Evolutionary conservation across 768 basidiomycete genomes (phyloP), one percentile per base, ranked within the genome.

Genomic region (Coprinopsis strossmayeri): DNA sequence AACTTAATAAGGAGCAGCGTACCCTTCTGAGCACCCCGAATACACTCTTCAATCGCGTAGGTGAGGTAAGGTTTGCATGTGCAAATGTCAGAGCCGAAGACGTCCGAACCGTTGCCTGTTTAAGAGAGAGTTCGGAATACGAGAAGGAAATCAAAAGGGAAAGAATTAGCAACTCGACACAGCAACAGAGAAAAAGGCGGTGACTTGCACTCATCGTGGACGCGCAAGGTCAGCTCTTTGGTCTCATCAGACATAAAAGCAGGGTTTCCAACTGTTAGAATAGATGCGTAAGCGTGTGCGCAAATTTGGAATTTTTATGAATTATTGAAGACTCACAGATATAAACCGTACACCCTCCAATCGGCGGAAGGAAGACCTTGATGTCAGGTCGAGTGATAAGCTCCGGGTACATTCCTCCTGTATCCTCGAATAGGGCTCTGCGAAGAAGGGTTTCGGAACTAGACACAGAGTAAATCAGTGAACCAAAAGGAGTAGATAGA

Each of bases 361-460:
- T 97, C 0, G 95, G 95, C 0, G 95, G 95, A 0, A 97, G 74
- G 76, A 96, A 97, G 18, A 93, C 78, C 63, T 94, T 94, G 72
- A 98, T 86, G 59, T 97, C 95, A 0, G 92, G 88, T 18, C 93
- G 82, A 4, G 95, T 97, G 59, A 98, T 84, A 25, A 98, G 78
- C 58, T 98, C 95, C 2, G 94, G 93, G 63, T 90, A 92, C 87
- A 91, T 91, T 59, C 92, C 91, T 57, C 91, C 92, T 0, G 91
- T 95, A 54, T 96, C 95, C 63, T 98, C 95, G 56, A 97, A 98
- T 30, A 98, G 72, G 0, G 90, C 86, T n/a, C 95, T 76, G 17
- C 95, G 82, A 2, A 98, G 78, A 0, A 91, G 67, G 15, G 72
- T 77, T 64, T 98, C 95, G 0, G 89, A 87, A 42, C 87, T 90